These are phyloP conservation scores for Lentinula guzmanii DNA, from an alignment of 768 basidiomycete genomes.

Conservation along the genomic window DNA sequence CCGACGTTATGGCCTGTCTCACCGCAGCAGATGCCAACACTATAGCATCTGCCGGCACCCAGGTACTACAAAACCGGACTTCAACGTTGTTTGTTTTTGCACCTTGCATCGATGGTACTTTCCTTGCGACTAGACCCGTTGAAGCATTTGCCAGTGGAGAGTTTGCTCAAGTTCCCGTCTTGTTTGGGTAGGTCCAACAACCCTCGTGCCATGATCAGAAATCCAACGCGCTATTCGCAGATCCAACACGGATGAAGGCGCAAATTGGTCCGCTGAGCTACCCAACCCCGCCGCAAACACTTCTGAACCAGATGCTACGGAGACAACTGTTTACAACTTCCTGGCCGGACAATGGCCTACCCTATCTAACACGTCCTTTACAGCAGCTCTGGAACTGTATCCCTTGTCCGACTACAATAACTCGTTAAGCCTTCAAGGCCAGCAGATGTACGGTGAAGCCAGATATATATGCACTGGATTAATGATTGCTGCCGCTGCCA, in stretches of 20 bases:
- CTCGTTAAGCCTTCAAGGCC: constrained; percentile 32
- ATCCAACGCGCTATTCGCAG: constrained; percentile 8
- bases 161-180: constrained; percentile 31
- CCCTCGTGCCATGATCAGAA: background rate
- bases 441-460: constrained; percentile 40
- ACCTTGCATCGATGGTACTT: constrained; percentile 28
- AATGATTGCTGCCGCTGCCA: constrained; percentile 25
- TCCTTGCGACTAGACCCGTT: constrained; percentile 28
- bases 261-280: constrained; percentile 30
- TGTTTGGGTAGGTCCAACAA: constrained; percentile 28
- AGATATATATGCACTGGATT: constrained; percentile 37
- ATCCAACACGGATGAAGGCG: constrained; percentile 38
- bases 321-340: constrained; percentile 35
- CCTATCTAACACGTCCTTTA: constrained; percentile 22
- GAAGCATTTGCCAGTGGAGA: constrained; percentile 30
- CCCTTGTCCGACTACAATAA: constrained; percentile 25
- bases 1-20: constrained; percentile 26
- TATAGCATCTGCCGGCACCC: constrained; percentile 27
- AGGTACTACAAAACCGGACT: constrained; percentile 22
- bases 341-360: constrained; percentile 31
- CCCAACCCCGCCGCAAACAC: constrained; percentile 31
- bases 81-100: constrained; percentile 32
- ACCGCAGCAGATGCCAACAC: constrained; percentile 19
- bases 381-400: constrained; percentile 26
- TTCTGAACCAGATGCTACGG: constrained; percentile 28